phyloP scores from a whole-genome alignment of 495 filamentous ascomycete species.

The Lentithecium fluviatile region DNA sequence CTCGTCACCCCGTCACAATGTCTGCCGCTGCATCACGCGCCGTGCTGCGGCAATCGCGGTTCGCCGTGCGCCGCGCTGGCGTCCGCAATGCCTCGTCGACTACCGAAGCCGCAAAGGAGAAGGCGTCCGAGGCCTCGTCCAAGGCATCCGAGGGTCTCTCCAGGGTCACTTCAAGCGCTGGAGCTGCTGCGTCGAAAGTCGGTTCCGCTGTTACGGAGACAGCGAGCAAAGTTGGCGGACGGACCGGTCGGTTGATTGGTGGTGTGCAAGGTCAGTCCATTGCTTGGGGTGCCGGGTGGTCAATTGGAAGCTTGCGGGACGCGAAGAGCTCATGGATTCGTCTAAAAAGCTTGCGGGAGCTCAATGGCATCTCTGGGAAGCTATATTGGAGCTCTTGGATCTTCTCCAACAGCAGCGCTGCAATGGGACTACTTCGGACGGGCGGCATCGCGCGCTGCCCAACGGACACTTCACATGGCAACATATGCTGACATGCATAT shows the following conservation, averaged over 20 bases:
- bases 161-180: constrained; percentile 75
- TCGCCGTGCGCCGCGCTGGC: constrained; percentile 56
- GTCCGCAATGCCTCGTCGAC: constrained; percentile 65
- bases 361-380: not conserved
- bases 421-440: constrained; percentile 19
- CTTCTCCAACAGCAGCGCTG: not conserved
- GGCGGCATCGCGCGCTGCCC: not conserved
- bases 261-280: constrained; percentile 79
- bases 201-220: constrained; percentile 63
- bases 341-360: not conserved
- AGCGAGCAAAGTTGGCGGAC: constrained; percentile 76
- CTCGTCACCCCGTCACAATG: constrained; percentile 40
- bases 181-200: constrained; percentile 69
- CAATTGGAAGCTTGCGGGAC: constrained; percentile 12
- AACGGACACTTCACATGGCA: not conserved
- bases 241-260: constrained; percentile 74
- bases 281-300: not conserved
- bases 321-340: not conserved
- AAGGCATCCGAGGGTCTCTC: constrained; percentile 87
- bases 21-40: constrained; percentile 53
- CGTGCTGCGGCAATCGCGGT: constrained; percentile 61
- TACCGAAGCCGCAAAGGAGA: constrained; percentile 66
- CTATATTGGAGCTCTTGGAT: constrained; percentile 3
- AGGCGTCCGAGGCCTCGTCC: constrained; percentile 61
- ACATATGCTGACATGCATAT: constrained; percentile 12